These are phyloP conservation scores for Parsonsia alboflavescens DNA, from an alignment of 257 asterid genomes.

Conservation along the genomic window DNA sequence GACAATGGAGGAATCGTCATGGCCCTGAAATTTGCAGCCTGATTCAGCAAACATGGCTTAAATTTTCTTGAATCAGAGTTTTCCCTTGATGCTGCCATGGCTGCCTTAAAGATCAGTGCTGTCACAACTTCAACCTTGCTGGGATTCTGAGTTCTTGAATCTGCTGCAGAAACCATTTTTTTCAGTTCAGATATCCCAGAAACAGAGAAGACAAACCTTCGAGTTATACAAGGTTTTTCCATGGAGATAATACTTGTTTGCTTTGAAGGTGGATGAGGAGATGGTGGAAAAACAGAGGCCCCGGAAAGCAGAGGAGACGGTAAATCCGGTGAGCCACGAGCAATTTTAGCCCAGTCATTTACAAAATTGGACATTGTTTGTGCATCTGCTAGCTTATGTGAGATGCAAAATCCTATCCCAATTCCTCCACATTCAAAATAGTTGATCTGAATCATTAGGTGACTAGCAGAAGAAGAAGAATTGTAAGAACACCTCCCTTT, in stretches of 20 bases:
- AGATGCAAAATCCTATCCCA: neutral
- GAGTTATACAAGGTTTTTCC: neutral
- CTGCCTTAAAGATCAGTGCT: neutral
- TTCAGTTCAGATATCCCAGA: neutral
- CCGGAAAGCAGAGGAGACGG: neutral
- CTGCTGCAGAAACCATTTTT: no score
- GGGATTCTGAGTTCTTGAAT: conserved; percentile 4
- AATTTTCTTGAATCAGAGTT: neutral
- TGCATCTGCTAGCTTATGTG: conserved; percentile 17
- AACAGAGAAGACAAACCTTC: neutral
- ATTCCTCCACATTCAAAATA: conserved; percentile 16
- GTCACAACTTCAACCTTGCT: conserved; percentile 10
- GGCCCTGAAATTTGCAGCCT: neutral
- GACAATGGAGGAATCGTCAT: neutral
- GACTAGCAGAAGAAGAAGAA: neutral
- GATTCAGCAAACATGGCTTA: neutral
- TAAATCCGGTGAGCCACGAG: neutral
- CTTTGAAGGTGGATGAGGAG: neutral
- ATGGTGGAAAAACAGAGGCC: conserved; percentile 7
- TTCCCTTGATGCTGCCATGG: neutral
- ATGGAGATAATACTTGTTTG: neutral
- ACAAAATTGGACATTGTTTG: neutral
- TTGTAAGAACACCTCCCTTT: neutral
- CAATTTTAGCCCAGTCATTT: conserved; percentile 17
- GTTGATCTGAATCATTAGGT: neutral